Percentiles rank a stretch among this genome's conserved stretches.
Conservation (phyloP, 177 flowering plant species). For the Vitis hybrid region DNA sequence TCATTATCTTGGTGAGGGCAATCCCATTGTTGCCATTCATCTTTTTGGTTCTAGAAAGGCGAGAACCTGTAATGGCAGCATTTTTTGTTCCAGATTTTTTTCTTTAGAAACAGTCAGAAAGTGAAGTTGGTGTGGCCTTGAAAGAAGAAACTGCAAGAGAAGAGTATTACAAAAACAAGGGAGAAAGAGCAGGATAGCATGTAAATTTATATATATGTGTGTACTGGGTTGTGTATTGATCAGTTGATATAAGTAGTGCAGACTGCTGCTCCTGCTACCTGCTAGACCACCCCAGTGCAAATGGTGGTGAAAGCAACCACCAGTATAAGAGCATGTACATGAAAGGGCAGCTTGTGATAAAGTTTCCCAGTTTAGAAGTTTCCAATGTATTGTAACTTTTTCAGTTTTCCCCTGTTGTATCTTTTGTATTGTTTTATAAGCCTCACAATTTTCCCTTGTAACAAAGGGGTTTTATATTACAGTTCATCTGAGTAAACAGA, state of each 20-base stretch:
- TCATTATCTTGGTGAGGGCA: constrained; percentile 1
- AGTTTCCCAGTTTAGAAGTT: constrained; percentile 8
- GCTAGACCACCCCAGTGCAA: neutral
- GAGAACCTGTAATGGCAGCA: neutral
- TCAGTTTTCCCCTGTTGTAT: neutral
- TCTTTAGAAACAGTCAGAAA: constrained; percentile 1
- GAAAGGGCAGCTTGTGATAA: constrained; percentile 13
- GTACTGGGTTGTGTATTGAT: constrained; percentile 8
- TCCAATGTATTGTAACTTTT: constrained; percentile 1
- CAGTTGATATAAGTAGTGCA: constrained; percentile 1
- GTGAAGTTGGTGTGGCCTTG: constrained; percentile 7
- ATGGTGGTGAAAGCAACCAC: neutral
- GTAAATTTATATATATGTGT: constrained; percentile 20
- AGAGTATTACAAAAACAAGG: neutral
- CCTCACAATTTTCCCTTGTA: constrained; percentile 11
- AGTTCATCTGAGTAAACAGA: neutral
- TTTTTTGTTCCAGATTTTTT: neutral
- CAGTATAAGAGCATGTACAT: constrained; percentile 15
- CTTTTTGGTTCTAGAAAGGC: neutral
- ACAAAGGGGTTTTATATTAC: neutral
- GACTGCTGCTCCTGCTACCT: constrained; percentile 7
- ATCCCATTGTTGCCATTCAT: constrained; percentile 6
- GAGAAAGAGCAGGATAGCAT: constrained; percentile 12
- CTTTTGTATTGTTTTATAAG: constrained; percentile 1
- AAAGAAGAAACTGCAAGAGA: constrained; percentile 2